Evolutionary conservation across 768 basidiomycete genomes (phyloP).

Genomic region (Leucocoprinus leucothites): DNA sequence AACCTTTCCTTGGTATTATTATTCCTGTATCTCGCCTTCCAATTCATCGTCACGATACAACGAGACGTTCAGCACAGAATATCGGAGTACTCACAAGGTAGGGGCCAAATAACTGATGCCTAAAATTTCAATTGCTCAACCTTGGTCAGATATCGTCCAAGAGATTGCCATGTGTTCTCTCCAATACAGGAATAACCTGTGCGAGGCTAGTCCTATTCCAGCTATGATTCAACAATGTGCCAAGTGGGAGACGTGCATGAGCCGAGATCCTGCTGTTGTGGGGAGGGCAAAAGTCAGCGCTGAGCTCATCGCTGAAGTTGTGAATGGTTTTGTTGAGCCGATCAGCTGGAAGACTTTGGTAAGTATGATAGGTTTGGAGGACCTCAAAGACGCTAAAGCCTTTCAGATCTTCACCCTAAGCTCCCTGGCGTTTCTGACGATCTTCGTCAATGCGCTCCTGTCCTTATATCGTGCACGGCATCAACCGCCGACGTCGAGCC

Average conservation of each 20-base stretch:
- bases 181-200: slow-evolving; percentile 80
- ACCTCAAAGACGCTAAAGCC: slow-evolving; percentile 12
- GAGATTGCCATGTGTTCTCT: slow-evolving; percentile 87
- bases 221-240: slow-evolving; percentile 86
- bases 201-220: slow-evolving; percentile 72
- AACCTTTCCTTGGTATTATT: slow-evolving; percentile 81
- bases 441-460: slow-evolving; percentile 79
- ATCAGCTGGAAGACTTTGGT: slow-evolving; percentile 98
- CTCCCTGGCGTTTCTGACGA: slow-evolving; percentile 71
- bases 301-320: slow-evolving; percentile 93
- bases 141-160: slow-evolving; percentile 73
- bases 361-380: slow-evolving; percentile 26
- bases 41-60: slow-evolving; percentile 88
- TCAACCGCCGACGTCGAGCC: slow-evolving; percentile 37
- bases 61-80: slow-evolving; percentile 87
- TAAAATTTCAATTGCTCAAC: neutral
- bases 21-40: slow-evolving; percentile 80
- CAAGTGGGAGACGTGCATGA: slow-evolving; percentile 94
- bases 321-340: slow-evolving; percentile 95
- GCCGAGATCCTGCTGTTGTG: slow-evolving; percentile 85
- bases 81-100: slow-evolving; percentile 86
- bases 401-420: slow-evolving; percentile 68
- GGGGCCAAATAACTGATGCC: slow-evolving; percentile 20
- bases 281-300: slow-evolving; percentile 89
- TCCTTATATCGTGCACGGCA: slow-evolving; percentile 73